Percentiles rank a stretch among this genome's conserved stretches.
Evolutionary conservation across 345 rosid species (phyloP).

Genomic region (Eutrema japonicum): DNA sequence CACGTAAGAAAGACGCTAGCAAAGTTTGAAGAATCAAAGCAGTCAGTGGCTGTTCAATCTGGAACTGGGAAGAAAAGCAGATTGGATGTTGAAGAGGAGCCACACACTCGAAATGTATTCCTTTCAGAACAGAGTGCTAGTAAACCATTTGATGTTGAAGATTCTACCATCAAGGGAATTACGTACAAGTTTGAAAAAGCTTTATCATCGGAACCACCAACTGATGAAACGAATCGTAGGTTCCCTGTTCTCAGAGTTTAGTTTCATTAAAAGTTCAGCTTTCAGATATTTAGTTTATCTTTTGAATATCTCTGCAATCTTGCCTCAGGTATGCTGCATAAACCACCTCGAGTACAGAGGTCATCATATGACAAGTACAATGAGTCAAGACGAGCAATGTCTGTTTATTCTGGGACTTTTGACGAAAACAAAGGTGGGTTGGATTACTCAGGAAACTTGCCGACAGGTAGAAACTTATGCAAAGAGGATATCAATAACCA

Average conservation of each 20-base stretch:
- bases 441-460: constrained; percentile 33
- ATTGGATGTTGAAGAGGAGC: constrained; percentile 44
- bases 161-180: constrained; percentile 46
- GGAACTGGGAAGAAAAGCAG: constrained; percentile 39
- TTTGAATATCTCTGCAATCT: constrained; percentile 12
- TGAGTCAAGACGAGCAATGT: constrained; percentile 50
- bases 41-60: constrained; percentile 50
- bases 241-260: constrained; percentile 28
- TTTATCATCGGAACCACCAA: constrained; percentile 49
- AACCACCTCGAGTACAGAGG: constrained; percentile 72
- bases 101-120: constrained; percentile 34
- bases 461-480: constrained; percentile 32
- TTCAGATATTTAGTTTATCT: constrained; percentile 3
- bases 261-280: constrained; percentile 7
- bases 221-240: constrained; percentile 60
- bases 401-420: constrained; percentile 54
- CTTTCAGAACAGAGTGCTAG: constrained; percentile 47
- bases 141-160: constrained; percentile 51
- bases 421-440: constrained; percentile 34
- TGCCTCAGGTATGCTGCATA: constrained; percentile 68
- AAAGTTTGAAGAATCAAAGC: constrained; percentile 60
- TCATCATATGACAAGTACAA: constrained; percentile 52
- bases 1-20: constrained; percentile 58
- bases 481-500: constrained; percentile 47
- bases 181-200: constrained; percentile 51